Evolutionary conservation across 805 yeast genomes (phyloP).

Genomic region (Tetrapisispora nanseiensis): DNA sequence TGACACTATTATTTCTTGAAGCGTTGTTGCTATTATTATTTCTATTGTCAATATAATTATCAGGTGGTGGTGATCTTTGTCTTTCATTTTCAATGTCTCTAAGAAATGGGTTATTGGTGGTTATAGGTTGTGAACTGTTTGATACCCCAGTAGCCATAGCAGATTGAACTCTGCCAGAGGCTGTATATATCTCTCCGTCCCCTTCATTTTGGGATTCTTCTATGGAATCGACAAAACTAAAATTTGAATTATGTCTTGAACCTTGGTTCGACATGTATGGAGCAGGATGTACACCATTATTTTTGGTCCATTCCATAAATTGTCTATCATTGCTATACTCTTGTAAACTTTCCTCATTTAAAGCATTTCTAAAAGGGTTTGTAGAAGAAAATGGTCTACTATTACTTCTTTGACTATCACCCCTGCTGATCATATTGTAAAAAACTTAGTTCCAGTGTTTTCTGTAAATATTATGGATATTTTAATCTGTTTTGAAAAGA

Average conservation of each 20-base stretch:
- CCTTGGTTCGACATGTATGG: conserved; percentile 5
- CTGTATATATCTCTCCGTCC: conserved; percentile 11
- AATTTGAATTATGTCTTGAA: conserved; percentile 30
- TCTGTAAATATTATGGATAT: too few relatives aligned
- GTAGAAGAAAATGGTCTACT: conserved; percentile 45
- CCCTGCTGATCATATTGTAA: conserved; percentile 12
- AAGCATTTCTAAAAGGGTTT: conserved; percentile 60
- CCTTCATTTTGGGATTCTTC: conserved; percentile 26
- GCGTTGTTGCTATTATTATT: conserved; percentile 5
- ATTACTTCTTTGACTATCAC: conserved; percentile 15
- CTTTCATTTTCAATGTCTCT: conserved; percentile 15
- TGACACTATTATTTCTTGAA: conserved; percentile 6
- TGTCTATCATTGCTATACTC: conserved; percentile 27
- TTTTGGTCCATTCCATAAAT: conserved; percentile 49
- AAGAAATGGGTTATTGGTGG: conserved; percentile 26
- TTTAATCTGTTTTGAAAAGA: too few relatives aligned
- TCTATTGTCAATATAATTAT: conserved; percentile 12
- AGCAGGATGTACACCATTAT: conserved; percentile 11
- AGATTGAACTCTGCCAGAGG: conserved; percentile 14
- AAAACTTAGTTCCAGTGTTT: not conserved
- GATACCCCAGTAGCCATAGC: conserved; percentile 24
- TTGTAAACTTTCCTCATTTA: conserved; percentile 23
- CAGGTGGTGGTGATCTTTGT: not conserved
- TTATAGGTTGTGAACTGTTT: conserved; percentile 5
- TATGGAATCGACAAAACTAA: conserved; percentile 35